Conservation (phyloP, 441 rosid species). For the Populus hybrid region DNA sequence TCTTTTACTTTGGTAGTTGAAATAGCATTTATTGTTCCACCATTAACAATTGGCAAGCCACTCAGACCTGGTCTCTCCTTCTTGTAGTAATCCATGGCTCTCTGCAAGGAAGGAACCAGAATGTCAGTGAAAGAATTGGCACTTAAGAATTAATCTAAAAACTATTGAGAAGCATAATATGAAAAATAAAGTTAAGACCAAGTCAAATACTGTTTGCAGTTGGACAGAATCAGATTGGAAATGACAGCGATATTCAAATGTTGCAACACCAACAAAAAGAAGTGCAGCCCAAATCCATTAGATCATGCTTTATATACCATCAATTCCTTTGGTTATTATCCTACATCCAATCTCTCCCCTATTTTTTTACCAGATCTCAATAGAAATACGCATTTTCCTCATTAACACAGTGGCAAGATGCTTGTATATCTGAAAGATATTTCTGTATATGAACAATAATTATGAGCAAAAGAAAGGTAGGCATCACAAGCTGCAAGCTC, state of each 20-base stretch:
- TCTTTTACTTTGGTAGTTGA: conserved; percentile 25
- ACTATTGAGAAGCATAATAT: neutral
- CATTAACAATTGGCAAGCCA: conserved; percentile 29
- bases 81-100: conserved; percentile 76
- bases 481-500: neutral
- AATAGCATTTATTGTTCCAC: conserved; percentile 24
- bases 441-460: neutral
- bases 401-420: neutral
- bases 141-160: neutral
- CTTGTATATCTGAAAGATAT: neutral
- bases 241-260: neutral
- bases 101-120: conserved; percentile 43
- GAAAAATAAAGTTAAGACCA: neutral
- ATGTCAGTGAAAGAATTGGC: neutral
- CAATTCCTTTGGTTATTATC: neutral
- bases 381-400: neutral
- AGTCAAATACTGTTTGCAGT: neutral
- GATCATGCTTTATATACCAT: neutral
- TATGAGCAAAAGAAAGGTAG: neutral
- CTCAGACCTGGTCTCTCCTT: conserved; percentile 52
- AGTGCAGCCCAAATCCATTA: neutral
- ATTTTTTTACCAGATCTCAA: neutral
- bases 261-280: neutral
- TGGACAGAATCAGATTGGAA: neutral
- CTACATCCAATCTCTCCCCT: neutral